phyloP scores from a whole-genome alignment of 257 asterid species.

The Solanum sejunctum region DNA sequence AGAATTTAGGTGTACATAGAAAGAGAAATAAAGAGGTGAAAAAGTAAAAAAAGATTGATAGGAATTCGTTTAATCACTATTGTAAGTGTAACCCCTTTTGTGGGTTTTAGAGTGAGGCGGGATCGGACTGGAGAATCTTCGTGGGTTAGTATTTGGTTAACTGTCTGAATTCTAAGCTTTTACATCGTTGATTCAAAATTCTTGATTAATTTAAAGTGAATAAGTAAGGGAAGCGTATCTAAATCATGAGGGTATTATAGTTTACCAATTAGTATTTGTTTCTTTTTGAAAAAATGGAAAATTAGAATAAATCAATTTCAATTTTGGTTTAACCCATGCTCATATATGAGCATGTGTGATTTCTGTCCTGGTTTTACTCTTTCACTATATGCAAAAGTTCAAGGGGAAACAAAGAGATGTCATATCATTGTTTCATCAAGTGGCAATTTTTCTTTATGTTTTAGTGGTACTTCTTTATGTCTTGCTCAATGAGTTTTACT shows the following conservation, averaged over 20 bases:
- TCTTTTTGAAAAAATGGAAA: not conserved
- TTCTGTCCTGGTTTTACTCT: not conserved
- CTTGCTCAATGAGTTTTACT: not conserved
- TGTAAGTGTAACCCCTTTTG: not conserved
- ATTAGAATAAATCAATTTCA: not conserved
- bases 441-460: not conserved
- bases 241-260: not conserved
- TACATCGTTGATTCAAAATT: not conserved
- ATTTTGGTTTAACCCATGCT: not conserved
- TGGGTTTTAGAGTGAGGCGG: not conserved
- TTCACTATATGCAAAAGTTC: not conserved
- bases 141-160: not conserved
- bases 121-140: not conserved
- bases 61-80: slow-evolving; percentile 1
- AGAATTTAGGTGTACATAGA: slow-evolving; percentile 10
- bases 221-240: not conserved
- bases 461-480: not conserved
- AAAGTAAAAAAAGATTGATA: not conserved
- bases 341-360: not conserved
- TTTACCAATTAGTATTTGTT: not conserved
- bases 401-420: not conserved
- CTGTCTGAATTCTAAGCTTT: not conserved
- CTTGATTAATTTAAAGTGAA: not conserved
- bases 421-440: not conserved
- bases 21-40: not conserved